Conservation (phyloP, 129 eudicot genomes). For the Arctium lappa region DNA sequence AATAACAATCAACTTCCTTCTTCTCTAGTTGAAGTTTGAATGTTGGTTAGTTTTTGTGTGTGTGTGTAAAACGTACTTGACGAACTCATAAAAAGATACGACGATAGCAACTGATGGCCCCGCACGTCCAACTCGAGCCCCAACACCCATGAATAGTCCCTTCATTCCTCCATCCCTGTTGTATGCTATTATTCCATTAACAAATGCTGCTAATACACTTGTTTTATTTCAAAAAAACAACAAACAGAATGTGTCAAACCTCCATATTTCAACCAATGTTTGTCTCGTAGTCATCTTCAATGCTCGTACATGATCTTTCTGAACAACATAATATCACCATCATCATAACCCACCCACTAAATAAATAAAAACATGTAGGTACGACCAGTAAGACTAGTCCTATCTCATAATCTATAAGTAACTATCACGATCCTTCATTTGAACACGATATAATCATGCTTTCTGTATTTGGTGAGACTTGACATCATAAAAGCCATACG, state of each 20-base stretch:
- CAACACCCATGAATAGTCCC: constrained; percentile 58
- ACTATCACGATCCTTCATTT: not conserved
- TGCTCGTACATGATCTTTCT: constrained; percentile 56
- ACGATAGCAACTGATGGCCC: constrained; percentile 79
- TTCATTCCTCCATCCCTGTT: constrained; percentile 64
- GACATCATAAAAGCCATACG: not conserved
- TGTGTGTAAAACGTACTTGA: constrained; percentile 38
- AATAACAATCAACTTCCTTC: not conserved
- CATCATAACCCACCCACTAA: no score
- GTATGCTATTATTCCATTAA: not conserved
- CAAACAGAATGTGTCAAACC: constrained; percentile 24
- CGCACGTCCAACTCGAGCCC: constrained; percentile 68
- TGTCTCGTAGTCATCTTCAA: constrained; percentile 58
- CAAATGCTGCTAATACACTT: not conserved
- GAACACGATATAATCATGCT: not conserved
- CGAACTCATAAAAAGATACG: constrained; percentile 64
- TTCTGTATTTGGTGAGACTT: not conserved
- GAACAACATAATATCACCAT: not conserved
- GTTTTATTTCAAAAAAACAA: not conserved
- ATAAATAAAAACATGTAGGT: not conserved
- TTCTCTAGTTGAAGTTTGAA: not conserved
- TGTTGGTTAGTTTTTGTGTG: constrained; percentile 15
- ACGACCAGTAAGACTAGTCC: not conserved
- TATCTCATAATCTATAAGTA: not conserved
- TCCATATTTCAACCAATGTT: constrained; percentile 65